Conservation (phyloP, 2,329 filamentous ascomycete species). For the Aspergillus caelatus region DNA sequence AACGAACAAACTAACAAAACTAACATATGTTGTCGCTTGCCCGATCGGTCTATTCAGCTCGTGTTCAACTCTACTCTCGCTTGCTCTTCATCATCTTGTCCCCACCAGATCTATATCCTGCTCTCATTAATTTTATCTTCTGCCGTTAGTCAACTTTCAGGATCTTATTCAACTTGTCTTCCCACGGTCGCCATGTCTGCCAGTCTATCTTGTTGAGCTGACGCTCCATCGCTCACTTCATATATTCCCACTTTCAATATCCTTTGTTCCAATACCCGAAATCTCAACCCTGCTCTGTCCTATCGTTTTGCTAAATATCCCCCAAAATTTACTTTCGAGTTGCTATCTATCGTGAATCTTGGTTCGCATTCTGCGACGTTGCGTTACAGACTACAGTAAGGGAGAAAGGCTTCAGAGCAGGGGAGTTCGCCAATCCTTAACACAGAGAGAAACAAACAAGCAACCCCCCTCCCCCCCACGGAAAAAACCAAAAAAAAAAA, state of each 20-base stretch:
- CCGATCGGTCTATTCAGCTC: not conserved
- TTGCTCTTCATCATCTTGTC: not conserved
- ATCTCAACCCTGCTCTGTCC: not conserved
- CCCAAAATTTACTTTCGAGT: not conserved
- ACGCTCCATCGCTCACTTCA: not conserved
- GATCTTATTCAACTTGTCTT: not conserved
- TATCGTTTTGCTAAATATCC: not conserved
- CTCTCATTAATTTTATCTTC: not conserved
- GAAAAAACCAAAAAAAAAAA: no score
- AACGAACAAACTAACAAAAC: not conserved
- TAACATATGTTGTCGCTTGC: not conserved
- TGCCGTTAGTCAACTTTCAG: not conserved
- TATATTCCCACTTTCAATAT: not conserved
- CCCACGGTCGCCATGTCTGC: constrained; percentile 6
- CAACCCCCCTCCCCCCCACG: no score
- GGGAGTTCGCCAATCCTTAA: not conserved
- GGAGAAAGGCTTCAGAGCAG: not conserved
- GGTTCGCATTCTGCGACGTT: not conserved
- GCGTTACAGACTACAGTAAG: not conserved
- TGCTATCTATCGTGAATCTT: not conserved
- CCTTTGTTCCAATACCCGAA: not conserved
- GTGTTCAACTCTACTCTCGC: not conserved
- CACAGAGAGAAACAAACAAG: no score
- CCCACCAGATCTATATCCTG: not conserved
- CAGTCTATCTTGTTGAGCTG: not conserved